Conservation (phyloP, 768 basidiomycete species). For the Lepiota brunneoincarnata region DNA sequence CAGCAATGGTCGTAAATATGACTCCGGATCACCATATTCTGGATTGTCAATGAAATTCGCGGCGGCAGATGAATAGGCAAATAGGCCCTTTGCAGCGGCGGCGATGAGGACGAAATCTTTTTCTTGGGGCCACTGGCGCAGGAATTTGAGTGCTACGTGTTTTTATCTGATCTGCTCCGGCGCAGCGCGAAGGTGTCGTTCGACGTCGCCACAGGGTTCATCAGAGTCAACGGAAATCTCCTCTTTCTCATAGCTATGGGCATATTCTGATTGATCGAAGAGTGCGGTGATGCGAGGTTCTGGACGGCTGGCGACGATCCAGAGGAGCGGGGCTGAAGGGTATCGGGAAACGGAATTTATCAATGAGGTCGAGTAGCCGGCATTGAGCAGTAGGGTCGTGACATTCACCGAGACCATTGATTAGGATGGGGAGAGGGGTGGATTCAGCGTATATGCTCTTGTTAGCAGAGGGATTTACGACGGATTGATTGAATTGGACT, state of each 20-base stretch:
- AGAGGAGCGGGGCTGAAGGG: not conserved
- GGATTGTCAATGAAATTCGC: not conserved
- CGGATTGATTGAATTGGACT: slow-evolving; percentile 13
- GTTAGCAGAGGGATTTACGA: slow-evolving; percentile 12
- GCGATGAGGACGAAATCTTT: not conserved
- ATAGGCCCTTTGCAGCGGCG: not conserved
- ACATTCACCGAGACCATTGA: slow-evolving; percentile 1
- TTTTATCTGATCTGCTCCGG: not conserved
- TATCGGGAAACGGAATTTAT: not conserved
- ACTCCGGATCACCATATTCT: not conserved
- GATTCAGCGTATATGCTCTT: not conserved
- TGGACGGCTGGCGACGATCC: slow-evolving; percentile 5
- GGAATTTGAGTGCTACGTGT: not conserved
- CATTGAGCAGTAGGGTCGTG: not conserved
- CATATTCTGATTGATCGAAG: not conserved
- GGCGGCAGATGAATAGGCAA: not conserved
- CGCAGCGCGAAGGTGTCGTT: not conserved
- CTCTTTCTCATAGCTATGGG: not conserved
- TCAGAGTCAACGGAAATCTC: not conserved
- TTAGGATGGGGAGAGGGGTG: not conserved
- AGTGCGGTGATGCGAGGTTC: not conserved
- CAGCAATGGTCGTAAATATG: not conserved
- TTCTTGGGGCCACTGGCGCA: not conserved
- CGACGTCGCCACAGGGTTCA: not conserved
- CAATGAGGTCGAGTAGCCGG: not conserved